phyloP scores from a whole-genome alignment of 1,284 basidiomycete genomes.

The Veloporphyrellus conicus region DNA sequence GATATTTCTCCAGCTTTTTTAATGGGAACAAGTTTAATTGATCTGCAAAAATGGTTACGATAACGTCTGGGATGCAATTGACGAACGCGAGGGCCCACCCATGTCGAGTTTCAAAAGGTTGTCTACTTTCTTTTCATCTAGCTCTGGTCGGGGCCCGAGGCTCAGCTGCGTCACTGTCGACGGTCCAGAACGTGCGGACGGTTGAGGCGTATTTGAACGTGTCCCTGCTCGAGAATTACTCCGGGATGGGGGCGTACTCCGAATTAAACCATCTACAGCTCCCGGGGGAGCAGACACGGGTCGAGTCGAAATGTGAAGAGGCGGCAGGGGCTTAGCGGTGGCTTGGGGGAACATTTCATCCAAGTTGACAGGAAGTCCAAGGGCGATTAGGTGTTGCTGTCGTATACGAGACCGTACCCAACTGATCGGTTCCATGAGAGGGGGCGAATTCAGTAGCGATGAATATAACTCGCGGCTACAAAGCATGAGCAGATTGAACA shows the following conservation, averaged over 20 bases:
- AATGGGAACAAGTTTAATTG: constrained; percentile 68
- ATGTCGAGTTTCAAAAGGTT: constrained; percentile 63
- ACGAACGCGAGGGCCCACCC: constrained; percentile 42
- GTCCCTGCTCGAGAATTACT: constrained; percentile 42
- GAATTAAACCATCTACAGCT: constrained; percentile 42
- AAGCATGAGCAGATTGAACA: constrained; percentile 28
- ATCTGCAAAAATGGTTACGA: constrained; percentile 43
- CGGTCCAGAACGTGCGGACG: constrained; percentile 35
- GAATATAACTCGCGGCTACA: constrained; percentile 74
- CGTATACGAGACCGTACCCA: constrained; percentile 89
- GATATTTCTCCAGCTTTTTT: constrained; percentile 57
- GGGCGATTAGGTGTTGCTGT: constrained; percentile 80
- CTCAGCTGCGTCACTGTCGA: constrained; percentile 52
- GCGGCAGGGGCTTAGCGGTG: constrained; percentile 67
- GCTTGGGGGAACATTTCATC: constrained; percentile 83
- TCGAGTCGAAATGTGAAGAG: constrained; percentile 77
- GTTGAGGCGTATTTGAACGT: constrained; percentile 57
- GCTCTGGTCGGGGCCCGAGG: constrained; percentile 64
- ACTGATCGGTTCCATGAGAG: constrained; percentile 74
- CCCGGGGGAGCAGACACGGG: constrained; percentile 74
- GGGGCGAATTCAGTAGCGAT: constrained; percentile 58
- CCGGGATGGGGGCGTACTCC: constrained; percentile 39
- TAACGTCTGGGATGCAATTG: constrained; percentile 6
- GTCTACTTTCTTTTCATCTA: constrained; percentile 63
- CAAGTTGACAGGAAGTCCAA: constrained; percentile 89